Base-by-base conservation (phyloP, 2,329 filamentous ascomycete genomes). In the Calonectria hongkongensis region DNA sequence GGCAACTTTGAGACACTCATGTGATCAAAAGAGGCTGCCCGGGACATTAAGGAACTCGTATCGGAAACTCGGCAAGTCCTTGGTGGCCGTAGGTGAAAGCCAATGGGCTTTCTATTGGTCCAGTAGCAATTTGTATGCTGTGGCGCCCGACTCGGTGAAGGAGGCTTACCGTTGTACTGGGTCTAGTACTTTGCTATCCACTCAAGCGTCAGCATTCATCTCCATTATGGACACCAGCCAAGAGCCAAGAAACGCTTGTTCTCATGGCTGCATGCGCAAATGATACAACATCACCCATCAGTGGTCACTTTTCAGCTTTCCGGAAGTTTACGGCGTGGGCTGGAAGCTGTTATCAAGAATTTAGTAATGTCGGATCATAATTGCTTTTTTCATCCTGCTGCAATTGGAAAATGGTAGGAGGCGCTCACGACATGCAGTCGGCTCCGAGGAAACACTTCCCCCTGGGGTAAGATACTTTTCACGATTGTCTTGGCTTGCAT, bases 401-500 rank as follows among this genome's bases (percentile, higher is more conserved):
- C 21, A n/a, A 45, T 43, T 28, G 41, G 39, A 47, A 63, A 45
- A 63, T 36, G 21, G 54, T n/a, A 18, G 12, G 12, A 43, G 36
- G 27, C 16, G 27, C 15, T n/a, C 9, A 13, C 27, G 58, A 66
- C 63, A 25, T 60, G 66, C 51, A 41, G 66, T 41, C 43, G 66
- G 28, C 43, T 60, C 41, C n/a, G 51, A 6, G 51, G 64, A 36
- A 25, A 33, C 36, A 33, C 36, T 47, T 6, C 27, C 25, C 48
- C 2, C 48, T 18, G 8, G 28, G 25, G 5, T 28, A 48, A 28
- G 41, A 48, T 54, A 21, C 25, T 68, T 65, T 60, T 27, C 36
- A 43, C 64, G 25, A 36, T 27, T 58, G 66, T 68, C 66, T 68
- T 68, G 66, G 66, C 66, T 41, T 68, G 66, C 66, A 68, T 68